Conservation (phyloP, 495 filamentous ascomycete species). For the Penicillium pancosmium region DNA sequence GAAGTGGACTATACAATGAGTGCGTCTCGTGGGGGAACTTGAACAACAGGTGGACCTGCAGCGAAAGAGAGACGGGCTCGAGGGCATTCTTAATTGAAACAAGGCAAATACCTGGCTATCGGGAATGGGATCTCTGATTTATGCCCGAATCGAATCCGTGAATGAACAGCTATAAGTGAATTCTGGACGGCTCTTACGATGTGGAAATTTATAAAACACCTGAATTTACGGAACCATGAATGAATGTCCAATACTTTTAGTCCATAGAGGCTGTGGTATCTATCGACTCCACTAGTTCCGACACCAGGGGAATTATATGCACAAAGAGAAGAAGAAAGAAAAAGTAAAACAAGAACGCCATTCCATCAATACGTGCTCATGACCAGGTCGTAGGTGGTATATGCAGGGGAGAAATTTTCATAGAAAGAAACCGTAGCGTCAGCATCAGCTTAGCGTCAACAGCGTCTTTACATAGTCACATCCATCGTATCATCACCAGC, state of each 20-base stretch:
- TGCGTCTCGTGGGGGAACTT: too few relatives aligned
- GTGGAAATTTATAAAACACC: too few relatives aligned
- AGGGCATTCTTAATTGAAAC: too few relatives aligned
- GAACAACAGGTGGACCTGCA: too few relatives aligned
- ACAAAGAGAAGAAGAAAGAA: slow-evolving; percentile 21
- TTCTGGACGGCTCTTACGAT: too few relatives aligned
- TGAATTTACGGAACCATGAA: not conserved
- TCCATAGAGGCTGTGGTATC: slow-evolving; percentile 12
- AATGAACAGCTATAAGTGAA: too few relatives aligned
- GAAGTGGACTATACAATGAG: too few relatives aligned
- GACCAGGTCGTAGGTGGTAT: slow-evolving; percentile 34
- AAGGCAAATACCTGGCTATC: too few relatives aligned
- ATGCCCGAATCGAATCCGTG: too few relatives aligned
- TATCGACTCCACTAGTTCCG: slow-evolving; percentile 19
- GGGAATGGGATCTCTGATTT: too few relatives aligned
- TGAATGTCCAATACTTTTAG: slow-evolving; percentile 10
- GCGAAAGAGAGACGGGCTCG: too few relatives aligned
- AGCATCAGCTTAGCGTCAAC: slow-evolving; percentile 36
- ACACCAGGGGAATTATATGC: slow-evolving; percentile 39
- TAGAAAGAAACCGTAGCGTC: slow-evolving; percentile 9
- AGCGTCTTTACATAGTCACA: slow-evolving; percentile 46
- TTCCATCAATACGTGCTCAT: slow-evolving; percentile 41
- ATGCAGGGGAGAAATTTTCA: slow-evolving; percentile 20
- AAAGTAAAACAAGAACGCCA: slow-evolving; percentile 26
- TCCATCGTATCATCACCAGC: slow-evolving; percentile 95